Evolutionary conservation across 768 basidiomycete genomes (phyloP), one percentile per base, ranked within the genome.

Genomic region (Gyrodon lividus): DNA sequence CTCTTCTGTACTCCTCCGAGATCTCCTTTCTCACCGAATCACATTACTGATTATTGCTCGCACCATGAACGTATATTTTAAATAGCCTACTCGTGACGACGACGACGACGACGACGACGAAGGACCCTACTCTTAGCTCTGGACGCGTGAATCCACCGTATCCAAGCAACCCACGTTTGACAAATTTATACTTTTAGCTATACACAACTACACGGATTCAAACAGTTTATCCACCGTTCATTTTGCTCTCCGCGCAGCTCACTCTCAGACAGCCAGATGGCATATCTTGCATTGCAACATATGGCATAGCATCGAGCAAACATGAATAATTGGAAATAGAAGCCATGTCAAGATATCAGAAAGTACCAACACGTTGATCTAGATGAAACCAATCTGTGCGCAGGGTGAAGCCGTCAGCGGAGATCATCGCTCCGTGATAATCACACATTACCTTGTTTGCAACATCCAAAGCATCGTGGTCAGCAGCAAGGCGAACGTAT

Each of bases 391-490:
- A 73, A 95, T 95, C 92, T 94, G 55, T 12, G 46, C 19, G 42
- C 17, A 43, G 46, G 33, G 26, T 19, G 19, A 9, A 6, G 26
- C 34, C 2, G 31, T 63, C 39, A 56, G 45, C 40, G 12, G 20
- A 55, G n/a, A 6, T 23, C 30, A 37, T 19, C 33, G 24, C 24
- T 9, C 24, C 6, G 3, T 28, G 16, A 19, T 24, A 30, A 22
- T 39, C 13, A 3, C 8, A 39, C 65, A 74, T 45, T 48, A 93
- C 91, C 87, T 93, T 95, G 87, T 98, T 98, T 55, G 95, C 95
- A 50, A 97, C 92, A 69, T 98, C 95, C 64, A 98, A 72, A 33
- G 95, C 95, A 65, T 98, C 95, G 71, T 94, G 89, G 77, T 97
- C 94, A n/a, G 93, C 72, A 19, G 93, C 90, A 69, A 98, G 76